Conservation (phyloP, 2,329 filamentous ascomycete species). For the Aspergillus niger region DNA sequence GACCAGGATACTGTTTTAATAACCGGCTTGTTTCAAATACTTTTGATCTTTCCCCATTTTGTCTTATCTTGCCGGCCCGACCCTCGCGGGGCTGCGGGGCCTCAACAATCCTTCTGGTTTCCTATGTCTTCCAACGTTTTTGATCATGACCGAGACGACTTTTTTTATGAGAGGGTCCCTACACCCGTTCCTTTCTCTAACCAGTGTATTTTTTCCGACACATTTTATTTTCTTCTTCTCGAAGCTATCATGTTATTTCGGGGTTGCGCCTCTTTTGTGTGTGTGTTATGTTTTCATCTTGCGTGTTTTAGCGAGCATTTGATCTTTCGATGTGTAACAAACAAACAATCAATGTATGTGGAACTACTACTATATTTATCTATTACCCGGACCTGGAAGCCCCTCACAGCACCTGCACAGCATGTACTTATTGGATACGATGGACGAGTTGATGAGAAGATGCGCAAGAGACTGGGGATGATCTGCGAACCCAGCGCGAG, state of each 20-base stretch:
- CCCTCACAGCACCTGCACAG: not conserved
- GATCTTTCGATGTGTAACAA: not conserved
- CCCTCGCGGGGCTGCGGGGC: not conserved
- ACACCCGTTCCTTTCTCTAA: not conserved
- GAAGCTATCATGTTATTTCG: not conserved
- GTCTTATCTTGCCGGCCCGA: not conserved
- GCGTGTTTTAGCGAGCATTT: not conserved
- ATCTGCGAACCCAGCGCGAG: too few relatives aligned
- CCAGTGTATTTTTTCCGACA: conserved; percentile 5
- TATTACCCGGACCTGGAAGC: not conserved
- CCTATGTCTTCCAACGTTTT: not conserved
- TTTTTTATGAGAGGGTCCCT: not conserved
- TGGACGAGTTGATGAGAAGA: not conserved
- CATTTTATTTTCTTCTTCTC: not conserved
- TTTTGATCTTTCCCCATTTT: not conserved
- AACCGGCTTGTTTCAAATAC: not conserved
- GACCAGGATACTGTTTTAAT: not conserved
- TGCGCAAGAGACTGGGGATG: not conserved
- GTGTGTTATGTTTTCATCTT: not conserved
- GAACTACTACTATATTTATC: not conserved
- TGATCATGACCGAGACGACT: not conserved
- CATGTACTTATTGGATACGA: not conserved
- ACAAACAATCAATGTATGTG: not conserved
- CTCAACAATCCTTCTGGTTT: conserved; percentile 2
- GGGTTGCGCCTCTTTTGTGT: not conserved